These are phyloP conservation scores for Millerozyma acaciae DNA, from an alignment of 805 yeast genomes.

Conservation along the genomic window DNA sequence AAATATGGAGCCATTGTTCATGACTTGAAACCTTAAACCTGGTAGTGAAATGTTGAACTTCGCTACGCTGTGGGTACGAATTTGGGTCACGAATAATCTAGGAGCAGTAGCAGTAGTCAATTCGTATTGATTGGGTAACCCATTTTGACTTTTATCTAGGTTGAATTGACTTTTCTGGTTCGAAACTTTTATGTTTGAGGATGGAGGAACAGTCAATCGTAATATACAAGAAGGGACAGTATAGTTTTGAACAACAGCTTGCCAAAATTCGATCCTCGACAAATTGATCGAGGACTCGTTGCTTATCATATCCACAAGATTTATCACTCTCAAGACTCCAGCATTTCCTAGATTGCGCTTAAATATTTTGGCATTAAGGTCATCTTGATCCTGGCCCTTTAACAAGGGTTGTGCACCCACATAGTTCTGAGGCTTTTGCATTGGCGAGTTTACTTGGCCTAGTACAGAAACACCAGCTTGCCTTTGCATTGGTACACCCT, in stretches of 20 bases:
- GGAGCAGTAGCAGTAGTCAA: slow-evolving; percentile 65
- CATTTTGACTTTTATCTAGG: neutral
- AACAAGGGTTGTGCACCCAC: slow-evolving; percentile 1
- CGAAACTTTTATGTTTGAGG: slow-evolving; percentile 1
- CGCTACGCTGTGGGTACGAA: slow-evolving; percentile 40
- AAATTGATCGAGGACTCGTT: slow-evolving; percentile 29
- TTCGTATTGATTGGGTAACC: slow-evolving; percentile 45
- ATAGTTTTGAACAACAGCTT: slow-evolving; percentile 27
- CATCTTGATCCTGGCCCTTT: slow-evolving; percentile 18
- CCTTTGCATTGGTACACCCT: slow-evolving; percentile 6
- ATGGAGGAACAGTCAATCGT: slow-evolving; percentile 23
- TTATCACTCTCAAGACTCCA: slow-evolving; percentile 36
- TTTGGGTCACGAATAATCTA: slow-evolving; percentile 50
- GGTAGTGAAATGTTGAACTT: slow-evolving; percentile 28
- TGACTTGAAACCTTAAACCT: slow-evolving; percentile 37
- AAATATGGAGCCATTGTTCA: slow-evolving; percentile 37
- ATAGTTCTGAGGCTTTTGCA: slow-evolving; percentile 1
- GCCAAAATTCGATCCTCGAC: slow-evolving; percentile 34
- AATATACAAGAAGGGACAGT: slow-evolving; percentile 29
- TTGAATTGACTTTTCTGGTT: neutral
- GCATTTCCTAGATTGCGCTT: slow-evolving; percentile 42
- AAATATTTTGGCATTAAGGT: slow-evolving; percentile 30
- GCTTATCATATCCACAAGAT: slow-evolving; percentile 35
- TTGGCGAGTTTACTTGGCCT: slow-evolving; percentile 5
- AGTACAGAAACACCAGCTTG: slow-evolving; percentile 3